Base-by-base conservation (phyloP, 768 basidiomycete species). In the Zangia roseola region DNA sequence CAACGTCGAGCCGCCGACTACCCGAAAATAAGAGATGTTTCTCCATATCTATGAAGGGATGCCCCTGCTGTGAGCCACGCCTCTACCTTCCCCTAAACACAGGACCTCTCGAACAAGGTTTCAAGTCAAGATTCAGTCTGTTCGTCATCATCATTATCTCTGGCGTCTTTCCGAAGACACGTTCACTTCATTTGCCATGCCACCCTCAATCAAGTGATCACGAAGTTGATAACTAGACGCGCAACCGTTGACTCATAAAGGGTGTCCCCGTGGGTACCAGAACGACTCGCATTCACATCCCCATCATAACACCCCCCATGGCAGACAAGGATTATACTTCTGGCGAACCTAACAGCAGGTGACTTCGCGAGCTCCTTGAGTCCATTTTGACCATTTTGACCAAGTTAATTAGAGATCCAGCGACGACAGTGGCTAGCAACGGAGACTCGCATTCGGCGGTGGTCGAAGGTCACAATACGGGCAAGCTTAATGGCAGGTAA, bases 241-340 rank as follows among this genome's bases (percentile, higher is more conserved):
- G 12, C 14, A 19, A 24, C 53, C 60, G 54, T 47, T 44, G 26
- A 49, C 48, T 54, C 20, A 50, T 62, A 64, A 50, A 51, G 36
- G 43, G 4, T 35, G 17, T 60, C 31, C 28, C 43, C 25, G 50
- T 26, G 25, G 2, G 12, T 19, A 5, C 6, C 36, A 2, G 13
- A 6, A 16, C 10, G 6, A 20, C 6, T n/a, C 6, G 28, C 36
- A 26, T 16, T 31, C 31, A 6, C 16, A 6, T 31, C 16, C 2
- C 31, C 31, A 6, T 13, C 14, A 14, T 31, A 31, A 13, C 30
- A 31, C 30, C 30, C 13, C 14, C 6, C 13, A 31, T 31, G 30
- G 30, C 6, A 31, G 30, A 14, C 30, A 31, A 31, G 30, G 36
- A 2, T 6, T 17, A 35, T 19, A 8, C 13, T 24, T 28, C 26